Conservation (phyloP, 1,139 yeast genomes). For the Taphrina populina region DNA sequence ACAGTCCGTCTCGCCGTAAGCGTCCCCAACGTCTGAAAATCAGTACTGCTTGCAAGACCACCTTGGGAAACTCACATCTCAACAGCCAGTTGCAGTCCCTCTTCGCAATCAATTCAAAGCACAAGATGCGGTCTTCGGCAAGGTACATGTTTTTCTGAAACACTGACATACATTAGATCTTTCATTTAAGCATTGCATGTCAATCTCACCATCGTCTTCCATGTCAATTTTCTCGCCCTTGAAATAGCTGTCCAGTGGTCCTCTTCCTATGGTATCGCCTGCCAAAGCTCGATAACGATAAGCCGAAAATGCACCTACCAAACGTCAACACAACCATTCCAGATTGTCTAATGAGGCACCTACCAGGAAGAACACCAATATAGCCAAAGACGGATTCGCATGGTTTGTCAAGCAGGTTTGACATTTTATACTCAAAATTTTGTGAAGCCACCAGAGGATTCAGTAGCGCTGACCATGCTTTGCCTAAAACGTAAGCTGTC, state of each 20-base stretch:
- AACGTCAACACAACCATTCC: background rate
- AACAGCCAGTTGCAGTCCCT: conserved; percentile 84
- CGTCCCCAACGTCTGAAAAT: conserved; percentile 4
- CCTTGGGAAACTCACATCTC: conserved; percentile 69
- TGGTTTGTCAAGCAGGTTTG: conserved; percentile 87
- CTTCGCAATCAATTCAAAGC: conserved; percentile 96
- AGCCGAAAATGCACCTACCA: conserved; percentile 68
- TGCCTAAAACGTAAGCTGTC: conserved; percentile 46
- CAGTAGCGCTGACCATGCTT: conserved; percentile 60
- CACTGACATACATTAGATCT: conserved; percentile 41
- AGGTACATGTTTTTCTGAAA: conserved; percentile 98
- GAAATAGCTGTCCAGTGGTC: conserved; percentile 85
- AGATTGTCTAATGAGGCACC: background rate
- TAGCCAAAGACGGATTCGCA: conserved; percentile 86
- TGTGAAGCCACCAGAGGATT: conserved; percentile 92
- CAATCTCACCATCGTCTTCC: conserved; percentile 15
- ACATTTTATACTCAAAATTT: conserved; percentile 88
- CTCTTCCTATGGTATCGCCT: conserved; percentile 47
- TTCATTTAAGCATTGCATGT: background rate
- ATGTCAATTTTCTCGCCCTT: conserved; percentile 69
- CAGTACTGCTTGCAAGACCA: conserved; percentile 53
- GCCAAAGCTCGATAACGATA: conserved; percentile 75
- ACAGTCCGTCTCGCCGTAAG: conserved; percentile 92
- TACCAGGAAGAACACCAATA: conserved; percentile 82
- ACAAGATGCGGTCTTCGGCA: conserved; percentile 94